Conservation (phyloP, 108 stramenopile genomes). For the Nitzschia putrida region DNA sequence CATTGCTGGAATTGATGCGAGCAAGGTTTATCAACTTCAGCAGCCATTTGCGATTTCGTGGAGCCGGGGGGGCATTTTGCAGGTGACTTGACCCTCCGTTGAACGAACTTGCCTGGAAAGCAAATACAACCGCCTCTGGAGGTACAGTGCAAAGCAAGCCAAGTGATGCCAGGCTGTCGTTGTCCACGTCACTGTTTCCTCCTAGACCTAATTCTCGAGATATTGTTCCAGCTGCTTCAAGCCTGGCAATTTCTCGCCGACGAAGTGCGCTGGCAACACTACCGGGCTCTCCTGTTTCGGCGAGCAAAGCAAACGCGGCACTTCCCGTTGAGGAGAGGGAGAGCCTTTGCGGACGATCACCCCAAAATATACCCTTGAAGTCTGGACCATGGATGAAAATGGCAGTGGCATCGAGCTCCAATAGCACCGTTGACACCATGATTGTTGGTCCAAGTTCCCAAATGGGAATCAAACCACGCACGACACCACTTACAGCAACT, state of each 20-base stretch:
- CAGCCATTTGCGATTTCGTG: conserved; percentile 47
- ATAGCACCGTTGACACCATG: conserved; percentile 66
- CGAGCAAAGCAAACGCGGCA: conserved; percentile 72
- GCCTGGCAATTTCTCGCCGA: conserved; percentile 68
- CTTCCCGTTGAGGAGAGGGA: conserved; percentile 84
- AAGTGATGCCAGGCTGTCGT: conserved; percentile 73
- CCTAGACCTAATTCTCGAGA: conserved; percentile 61
- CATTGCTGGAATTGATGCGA: conserved; percentile 57
- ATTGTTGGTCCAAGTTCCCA: conserved; percentile 84
- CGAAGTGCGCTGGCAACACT: conserved; percentile 81
- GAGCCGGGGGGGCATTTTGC: conserved; percentile 26
- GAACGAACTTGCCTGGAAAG: conserved; percentile 65
- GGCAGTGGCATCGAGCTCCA: conserved; percentile 77
- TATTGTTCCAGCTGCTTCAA: conserved; percentile 79
- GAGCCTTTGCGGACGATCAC: conserved; percentile 83
- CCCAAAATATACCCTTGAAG: conserved; percentile 85
- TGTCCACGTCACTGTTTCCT: conserved; percentile 46
- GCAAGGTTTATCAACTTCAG: conserved; percentile 71
- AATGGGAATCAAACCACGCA: conserved; percentile 66
- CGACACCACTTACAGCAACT: conserved; percentile 70
- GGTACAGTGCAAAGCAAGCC: conserved; percentile 72
- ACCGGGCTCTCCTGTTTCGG: conserved; percentile 80
- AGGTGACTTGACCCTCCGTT: conserved; percentile 12
- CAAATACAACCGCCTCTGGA: conserved; percentile 74
- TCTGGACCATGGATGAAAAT: conserved; percentile 81